These are phyloP conservation scores for Euryodendron excelsum DNA, from an alignment of 148 eudicot species.

Conservation along the genomic window DNA sequence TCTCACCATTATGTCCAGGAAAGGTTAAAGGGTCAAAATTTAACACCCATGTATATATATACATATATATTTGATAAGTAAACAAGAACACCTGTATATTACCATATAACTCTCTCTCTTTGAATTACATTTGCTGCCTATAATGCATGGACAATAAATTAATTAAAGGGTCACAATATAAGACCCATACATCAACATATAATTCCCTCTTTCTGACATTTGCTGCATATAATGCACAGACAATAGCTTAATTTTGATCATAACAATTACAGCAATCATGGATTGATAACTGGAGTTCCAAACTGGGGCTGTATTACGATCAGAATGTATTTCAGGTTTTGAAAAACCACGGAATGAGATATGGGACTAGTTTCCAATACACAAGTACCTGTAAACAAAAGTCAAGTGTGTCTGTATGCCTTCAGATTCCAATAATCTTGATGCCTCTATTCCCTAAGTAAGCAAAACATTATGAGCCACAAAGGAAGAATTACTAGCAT, in stretches of 20 bases:
- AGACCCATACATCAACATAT: no score
- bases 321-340: no score
- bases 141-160: no score
- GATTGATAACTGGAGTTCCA: neutral
- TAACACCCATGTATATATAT: no score
- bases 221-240: neutral
- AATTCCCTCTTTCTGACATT: no score
- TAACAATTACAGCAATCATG: neutral
- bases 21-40: no score
- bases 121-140: neutral
- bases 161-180: no score
- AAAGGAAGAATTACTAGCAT: conserved; percentile 1
- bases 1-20: no score
- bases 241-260: neutral
- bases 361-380: conserved; percentile 2
- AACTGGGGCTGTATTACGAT: neutral
- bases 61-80: no score
- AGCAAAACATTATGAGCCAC: conserved; percentile 12
- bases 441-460: conserved; percentile 89
- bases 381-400: conserved; percentile 74
- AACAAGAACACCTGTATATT: neutral
- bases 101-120: no score
- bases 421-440: conserved; percentile 87
- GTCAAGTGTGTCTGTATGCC: conserved; percentile 97
- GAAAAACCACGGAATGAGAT: neutral